A percentile compares a stretch with the other conserved stretches of the same genome.
phyloP scores from a whole-genome alignment of 2,329 filamentous ascomycete species.

The Penicillium sp. region DNA sequence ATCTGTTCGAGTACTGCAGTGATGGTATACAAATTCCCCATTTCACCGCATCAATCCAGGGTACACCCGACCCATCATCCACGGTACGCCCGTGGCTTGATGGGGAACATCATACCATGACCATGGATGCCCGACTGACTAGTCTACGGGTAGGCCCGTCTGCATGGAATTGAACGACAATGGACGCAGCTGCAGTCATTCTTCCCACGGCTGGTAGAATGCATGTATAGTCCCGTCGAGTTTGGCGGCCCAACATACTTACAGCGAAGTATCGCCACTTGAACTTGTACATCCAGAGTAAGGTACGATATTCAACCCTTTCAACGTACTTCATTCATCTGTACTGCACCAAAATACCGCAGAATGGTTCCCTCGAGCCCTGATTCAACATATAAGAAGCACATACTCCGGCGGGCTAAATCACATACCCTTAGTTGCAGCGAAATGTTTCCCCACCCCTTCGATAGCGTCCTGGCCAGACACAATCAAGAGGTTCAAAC shows the following conservation, averaged over 20 bases:
- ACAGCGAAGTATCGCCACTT: not conserved
- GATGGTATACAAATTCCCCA: not conserved
- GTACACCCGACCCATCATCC: constrained; percentile 18
- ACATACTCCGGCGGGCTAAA: not conserved
- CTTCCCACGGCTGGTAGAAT: not conserved
- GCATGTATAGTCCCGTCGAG: not conserved
- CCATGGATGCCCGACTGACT: constrained; percentile 16
- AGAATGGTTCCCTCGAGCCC: not conserved
- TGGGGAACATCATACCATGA: not conserved
- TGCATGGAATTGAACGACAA: constrained; percentile 14
- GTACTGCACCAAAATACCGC: not conserved
- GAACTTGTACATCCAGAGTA: not conserved
- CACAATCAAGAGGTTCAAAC: not conserved
- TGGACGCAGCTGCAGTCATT: constrained; percentile 1
- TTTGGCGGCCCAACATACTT: not conserved
- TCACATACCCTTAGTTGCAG: not conserved
- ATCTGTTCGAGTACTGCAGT: not conserved
- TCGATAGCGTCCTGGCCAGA: not conserved
- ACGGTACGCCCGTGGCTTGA: constrained; percentile 3
- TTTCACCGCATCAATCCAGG: constrained; percentile 36
- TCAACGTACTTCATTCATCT: not conserved
- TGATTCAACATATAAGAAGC: not conserved
- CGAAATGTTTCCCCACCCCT: too few relatives aligned
- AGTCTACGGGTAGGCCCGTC: constrained; percentile 18
- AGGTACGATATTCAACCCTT: not conserved